Evolutionary conservation across 2,329 filamentous ascomycete genomes (phyloP), one percentile per base, ranked within the genome.

Genomic region (Pseudocercospora cruenta): DNA sequence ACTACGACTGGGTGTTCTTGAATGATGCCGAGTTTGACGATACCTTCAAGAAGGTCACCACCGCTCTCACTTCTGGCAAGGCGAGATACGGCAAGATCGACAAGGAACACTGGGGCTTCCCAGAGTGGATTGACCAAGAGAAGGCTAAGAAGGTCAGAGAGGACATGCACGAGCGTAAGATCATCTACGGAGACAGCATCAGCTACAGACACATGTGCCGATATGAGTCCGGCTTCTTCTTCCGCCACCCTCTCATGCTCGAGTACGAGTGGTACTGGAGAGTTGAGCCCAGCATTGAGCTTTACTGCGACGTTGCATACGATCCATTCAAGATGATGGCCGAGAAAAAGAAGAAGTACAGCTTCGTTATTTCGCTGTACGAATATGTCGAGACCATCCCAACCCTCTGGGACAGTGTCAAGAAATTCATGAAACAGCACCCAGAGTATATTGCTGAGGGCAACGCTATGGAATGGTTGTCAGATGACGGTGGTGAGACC

Each of bases 211-310:
- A 99, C 85, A 99, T 99, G 95, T 99, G 95, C 82, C 92, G 95
- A 70, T 99, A 97, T 78, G 95, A 99, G 82, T 98, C 94, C 7
- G 95, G 95, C 45, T 99, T 99, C 86, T 99, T 99, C 86, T 99
- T 98, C 88, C 93, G 91, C 68, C 95, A 99, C 79, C 87, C 88
- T 31, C 83, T 97, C 72, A 94, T 99, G 92, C 82, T 92, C 79
- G 93, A 98, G 79, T 99, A 96, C 81, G 95, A 99, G 78, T 99
- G 93, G 88, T 99, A 99, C 87, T 99, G 95, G 95, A 92, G 96
- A 73, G 95, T 99, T 14, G 95, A 99, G 85, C 95, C 95, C 74
- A 95, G 92, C 81, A 89, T 99, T 78, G 92, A 98, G 84, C 90
- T 99, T 68, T 97, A 88, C 86, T 99, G 95, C 82, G 95, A 99